These are phyloP conservation scores for Candida ponderosae DNA, from an alignment of 805 yeast genomes.

Conservation along the genomic window DNA sequence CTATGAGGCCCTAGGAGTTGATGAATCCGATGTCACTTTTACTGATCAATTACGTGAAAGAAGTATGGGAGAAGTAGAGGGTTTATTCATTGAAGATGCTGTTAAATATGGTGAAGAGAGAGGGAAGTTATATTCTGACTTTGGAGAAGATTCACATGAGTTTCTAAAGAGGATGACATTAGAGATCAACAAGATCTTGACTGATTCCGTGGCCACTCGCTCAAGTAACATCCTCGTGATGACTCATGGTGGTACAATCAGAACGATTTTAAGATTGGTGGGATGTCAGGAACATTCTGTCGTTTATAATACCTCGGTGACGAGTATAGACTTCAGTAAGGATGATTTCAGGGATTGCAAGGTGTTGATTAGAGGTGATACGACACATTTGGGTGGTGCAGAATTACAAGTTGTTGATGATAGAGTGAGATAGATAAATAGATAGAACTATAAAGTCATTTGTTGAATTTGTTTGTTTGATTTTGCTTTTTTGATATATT, in stretches of 20 bases:
- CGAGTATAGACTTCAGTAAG: conserved; percentile 51
- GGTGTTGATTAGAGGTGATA: conserved; percentile 54
- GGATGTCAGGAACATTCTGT: conserved; percentile 37
- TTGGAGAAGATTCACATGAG: conserved; percentile 51
- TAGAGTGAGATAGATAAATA: conserved; percentile 23
- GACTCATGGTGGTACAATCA: conserved; percentile 79
- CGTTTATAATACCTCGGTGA: conserved; percentile 72
- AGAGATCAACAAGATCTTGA: conserved; percentile 37
- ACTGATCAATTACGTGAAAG: conserved; percentile 59
- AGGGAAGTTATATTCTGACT: conserved; percentile 47
- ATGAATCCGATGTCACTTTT: conserved; percentile 11
- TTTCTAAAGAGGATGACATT: conserved; percentile 40
- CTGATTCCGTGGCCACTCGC: conserved; percentile 19
- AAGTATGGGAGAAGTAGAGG: conserved; percentile 73
- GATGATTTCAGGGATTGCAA: conserved; percentile 27
- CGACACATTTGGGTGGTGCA: conserved; percentile 55
- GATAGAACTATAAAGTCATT: too few species aligned
- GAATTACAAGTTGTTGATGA: conserved; percentile 41
- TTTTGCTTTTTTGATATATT: too few species aligned
- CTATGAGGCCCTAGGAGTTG: conserved; percentile 14
- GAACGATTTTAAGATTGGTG: conserved; percentile 48
- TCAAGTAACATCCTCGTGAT: conserved; percentile 50
- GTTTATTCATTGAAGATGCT: conserved; percentile 65
- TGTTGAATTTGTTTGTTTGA: too few species aligned
- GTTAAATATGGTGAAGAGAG: conserved; percentile 37